A percentile compares a stretch with the other conserved stretches of the same genome.
Evolutionary conservation across 2,329 filamentous ascomycete genomes (phyloP).

Genomic region (Alternaria arbusti): DNA sequence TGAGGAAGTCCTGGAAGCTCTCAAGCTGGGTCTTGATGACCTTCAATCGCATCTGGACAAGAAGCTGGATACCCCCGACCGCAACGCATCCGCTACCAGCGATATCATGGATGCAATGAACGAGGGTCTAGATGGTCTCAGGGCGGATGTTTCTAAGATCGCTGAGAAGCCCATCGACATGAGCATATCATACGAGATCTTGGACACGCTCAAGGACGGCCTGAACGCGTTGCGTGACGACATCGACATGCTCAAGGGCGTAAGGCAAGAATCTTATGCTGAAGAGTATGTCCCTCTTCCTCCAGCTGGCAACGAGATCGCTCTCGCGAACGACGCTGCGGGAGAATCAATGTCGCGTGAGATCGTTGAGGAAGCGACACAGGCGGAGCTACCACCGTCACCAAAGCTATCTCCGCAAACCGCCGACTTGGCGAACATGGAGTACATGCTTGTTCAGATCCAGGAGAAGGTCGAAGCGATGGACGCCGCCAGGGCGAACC

Average conservation of each 20-base stretch:
- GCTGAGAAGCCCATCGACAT: constrained; percentile 81
- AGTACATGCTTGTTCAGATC: constrained; percentile 81
- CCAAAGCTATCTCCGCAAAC: constrained; percentile 44
- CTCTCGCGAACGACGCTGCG: constrained; percentile 60
- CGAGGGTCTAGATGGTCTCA: constrained; percentile 75
- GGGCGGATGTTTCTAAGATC: constrained; percentile 76
- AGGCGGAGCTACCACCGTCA: constrained; percentile 48
- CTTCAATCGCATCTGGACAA: constrained; percentile 57
- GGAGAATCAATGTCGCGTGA: constrained; percentile 50
- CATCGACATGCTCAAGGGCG: constrained; percentile 76
- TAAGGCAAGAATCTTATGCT: constrained; percentile 23
- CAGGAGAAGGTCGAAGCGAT: constrained; percentile 83
- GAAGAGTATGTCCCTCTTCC: constrained; percentile 46
- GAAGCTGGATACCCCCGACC: constrained; percentile 62
- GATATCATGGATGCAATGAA: constrained; percentile 68
- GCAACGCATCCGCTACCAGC: constrained; percentile 59
- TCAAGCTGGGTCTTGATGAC: constrained; percentile 58
- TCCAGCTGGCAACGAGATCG: constrained; percentile 56
- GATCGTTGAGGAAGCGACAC: constrained; percentile 39
- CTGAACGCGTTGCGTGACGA: constrained; percentile 77
- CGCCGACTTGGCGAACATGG: constrained; percentile 80
- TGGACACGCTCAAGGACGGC: constrained; percentile 85
- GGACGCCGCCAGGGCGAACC: constrained; percentile 60
- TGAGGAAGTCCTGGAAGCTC: constrained; percentile 57
- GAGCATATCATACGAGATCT: constrained; percentile 85